These are phyloP conservation scores for Lecanosticta acicola DNA, from an alignment of 2,329 filamentous ascomycete genomes.

Conservation along the genomic window DNA sequence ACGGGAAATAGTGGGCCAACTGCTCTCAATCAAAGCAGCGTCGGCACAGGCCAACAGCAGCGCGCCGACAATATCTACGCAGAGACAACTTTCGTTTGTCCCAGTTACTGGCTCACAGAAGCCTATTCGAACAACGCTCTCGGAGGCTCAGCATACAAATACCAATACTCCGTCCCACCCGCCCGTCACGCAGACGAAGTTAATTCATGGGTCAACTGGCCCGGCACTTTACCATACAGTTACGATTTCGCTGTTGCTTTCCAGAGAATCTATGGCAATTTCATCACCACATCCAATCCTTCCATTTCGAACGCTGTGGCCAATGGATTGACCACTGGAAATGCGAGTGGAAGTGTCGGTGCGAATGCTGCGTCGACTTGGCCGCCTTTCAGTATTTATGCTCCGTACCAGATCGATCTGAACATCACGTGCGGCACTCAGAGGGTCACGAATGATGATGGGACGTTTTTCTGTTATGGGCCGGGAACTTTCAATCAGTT, in stretches of 20 bases:
- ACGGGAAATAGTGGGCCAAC: slow-evolving; percentile 35
- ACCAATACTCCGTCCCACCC: slow-evolving; percentile 46
- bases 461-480: slow-evolving; percentile 21
- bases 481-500: slow-evolving; percentile 38
- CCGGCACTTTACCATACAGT: slow-evolving; percentile 16
- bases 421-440: slow-evolving; percentile 43
- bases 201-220: slow-evolving; percentile 32
- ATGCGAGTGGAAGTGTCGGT: slow-evolving; percentile 30
- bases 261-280: slow-evolving; percentile 43
- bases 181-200: slow-evolving; percentile 39
- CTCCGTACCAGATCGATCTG: slow-evolving; percentile 40
- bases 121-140: slow-evolving; percentile 35
- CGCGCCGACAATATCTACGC: slow-evolving; percentile 50
- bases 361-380: slow-evolving; percentile 19
- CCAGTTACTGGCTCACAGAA: slow-evolving; percentile 51
- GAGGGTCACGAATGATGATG: slow-evolving; percentile 12
- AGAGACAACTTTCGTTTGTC: slow-evolving; percentile 49
- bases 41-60: slow-evolving; percentile 52
- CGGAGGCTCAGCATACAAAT: slow-evolving; percentile 39
- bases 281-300: slow-evolving; percentile 41
- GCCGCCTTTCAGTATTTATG: slow-evolving; percentile 25
- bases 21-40: slow-evolving; percentile 47
- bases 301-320: slow-evolving; percentile 35
- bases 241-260: slow-evolving; percentile 32
- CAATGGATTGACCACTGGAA: slow-evolving; percentile 26